phyloP scores from a whole-genome alignment of 2,329 filamentous ascomycete genomes.

The Myotisia sp. region DNA sequence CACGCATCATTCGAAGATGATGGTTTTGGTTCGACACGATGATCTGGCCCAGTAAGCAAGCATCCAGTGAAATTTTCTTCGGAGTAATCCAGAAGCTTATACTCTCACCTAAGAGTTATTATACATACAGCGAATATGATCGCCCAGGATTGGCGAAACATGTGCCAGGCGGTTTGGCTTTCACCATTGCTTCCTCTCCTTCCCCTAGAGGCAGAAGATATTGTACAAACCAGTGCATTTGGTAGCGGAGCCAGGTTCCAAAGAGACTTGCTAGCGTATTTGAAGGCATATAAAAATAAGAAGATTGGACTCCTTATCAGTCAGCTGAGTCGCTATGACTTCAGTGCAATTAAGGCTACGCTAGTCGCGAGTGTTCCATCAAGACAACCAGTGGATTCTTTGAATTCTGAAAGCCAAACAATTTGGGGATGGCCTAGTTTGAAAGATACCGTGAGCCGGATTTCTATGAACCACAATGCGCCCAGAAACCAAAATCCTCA shows the following conservation, averaged over 20 bases:
- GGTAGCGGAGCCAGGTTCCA: constrained; percentile 63
- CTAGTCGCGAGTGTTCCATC: constrained; percentile 70
- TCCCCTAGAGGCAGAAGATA: neutral
- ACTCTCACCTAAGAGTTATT: constrained; percentile 46
- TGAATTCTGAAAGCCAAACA: constrained; percentile 35
- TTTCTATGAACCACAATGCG: constrained; percentile 34
- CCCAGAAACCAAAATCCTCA: constrained; percentile 18
- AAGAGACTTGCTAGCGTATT: constrained; percentile 56
- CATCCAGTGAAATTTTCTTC: too few species aligned
- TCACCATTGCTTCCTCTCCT: constrained; percentile 54
- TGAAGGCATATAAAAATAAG: constrained; percentile 51
- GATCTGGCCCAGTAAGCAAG: constrained; percentile 49
- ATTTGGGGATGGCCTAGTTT: constrained; percentile 67
- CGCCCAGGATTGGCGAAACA: constrained; percentile 69
- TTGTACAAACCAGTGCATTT: constrained; percentile 15
- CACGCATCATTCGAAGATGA: constrained; percentile 78
- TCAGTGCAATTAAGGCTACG: constrained; percentile 51
- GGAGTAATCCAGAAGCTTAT: too few species aligned
- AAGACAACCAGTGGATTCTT: constrained; percentile 38
- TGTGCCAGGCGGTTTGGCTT: constrained; percentile 72
- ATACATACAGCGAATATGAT: constrained; percentile 92
- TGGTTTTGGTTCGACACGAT: constrained; percentile 67
- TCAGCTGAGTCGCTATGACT: constrained; percentile 51
- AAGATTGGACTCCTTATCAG: constrained; percentile 42
- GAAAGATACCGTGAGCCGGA: constrained; percentile 41